phyloP scores from a whole-genome alignment of 805 yeast species.

The Myxozyma kluyveri region DNA sequence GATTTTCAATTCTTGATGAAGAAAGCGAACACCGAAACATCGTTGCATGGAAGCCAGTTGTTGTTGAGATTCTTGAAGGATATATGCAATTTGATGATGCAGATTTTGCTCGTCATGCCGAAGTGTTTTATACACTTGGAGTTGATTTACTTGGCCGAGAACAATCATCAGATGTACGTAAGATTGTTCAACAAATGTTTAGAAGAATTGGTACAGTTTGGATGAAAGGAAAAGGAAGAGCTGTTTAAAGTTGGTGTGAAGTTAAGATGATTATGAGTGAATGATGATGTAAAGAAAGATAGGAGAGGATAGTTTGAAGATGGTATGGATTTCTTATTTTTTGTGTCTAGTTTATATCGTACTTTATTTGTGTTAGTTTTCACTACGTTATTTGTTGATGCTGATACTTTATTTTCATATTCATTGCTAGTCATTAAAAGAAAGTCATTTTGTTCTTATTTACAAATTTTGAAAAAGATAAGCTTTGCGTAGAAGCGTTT shows the following conservation, averaged over 20 bases:
- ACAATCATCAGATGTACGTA: slow-evolving; percentile 39
- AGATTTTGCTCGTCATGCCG: slow-evolving; percentile 36
- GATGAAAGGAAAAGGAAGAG: slow-evolving; percentile 32
- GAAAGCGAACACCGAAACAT: slow-evolving; percentile 70
- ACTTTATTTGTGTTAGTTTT: background rate
- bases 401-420: background rate
- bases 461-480: background rate
- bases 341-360: too few species aligned
- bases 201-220: slow-evolving; percentile 53
- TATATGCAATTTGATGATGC: slow-evolving; percentile 70
- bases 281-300: too few species aligned
- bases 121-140: slow-evolving; percentile 35
- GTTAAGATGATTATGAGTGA: too few species aligned
- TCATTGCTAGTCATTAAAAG: background rate
- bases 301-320: too few species aligned
- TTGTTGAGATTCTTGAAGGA: slow-evolving; percentile 81
- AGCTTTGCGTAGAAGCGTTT: background rate
- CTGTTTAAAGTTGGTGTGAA: background rate
- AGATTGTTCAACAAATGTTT: slow-evolving; percentile 38
- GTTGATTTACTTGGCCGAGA: slow-evolving; percentile 40
- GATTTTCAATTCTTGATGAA: slow-evolving; percentile 72
- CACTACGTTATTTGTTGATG: background rate
- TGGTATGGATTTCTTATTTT: too few species aligned
- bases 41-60: slow-evolving; percentile 87
- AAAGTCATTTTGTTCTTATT: background rate